Base-by-base conservation (phyloP, 2,329 filamentous ascomycete species). In the Scytalidium sp. region DNA sequence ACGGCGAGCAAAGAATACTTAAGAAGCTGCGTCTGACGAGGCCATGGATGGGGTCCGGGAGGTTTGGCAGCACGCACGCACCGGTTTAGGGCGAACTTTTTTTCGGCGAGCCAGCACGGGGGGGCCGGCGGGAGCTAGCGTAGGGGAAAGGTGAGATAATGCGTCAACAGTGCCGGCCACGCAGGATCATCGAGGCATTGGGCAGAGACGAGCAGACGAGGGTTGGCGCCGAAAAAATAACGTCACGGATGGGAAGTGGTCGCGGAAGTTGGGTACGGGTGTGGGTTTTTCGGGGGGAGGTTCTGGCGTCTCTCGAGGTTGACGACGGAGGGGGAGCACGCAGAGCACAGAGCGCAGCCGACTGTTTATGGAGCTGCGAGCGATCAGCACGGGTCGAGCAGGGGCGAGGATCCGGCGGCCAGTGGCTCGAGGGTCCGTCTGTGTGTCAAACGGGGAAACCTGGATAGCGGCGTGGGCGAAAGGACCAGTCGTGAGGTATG, bases 1-100 rank as follows among this genome's bases (percentile, higher is more conserved):
- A 27, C n/a, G 32, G 70, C 79, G 67, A 67, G 62, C 62, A 63
- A 68, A 72, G 75, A 72, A 73, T 64, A 67, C 47, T 64, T 56
- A 64, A 56, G 56, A 52, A 59, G 55, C 53, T 59, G 59, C 61
- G 51, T 53, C 59, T 61, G 55, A 53, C 57, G 59, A 66, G 65
- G 67, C 67, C 67, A 70, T 69, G 57, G 60, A 68, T 62, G 64
- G 58, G 32, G 11, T 36, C n/a, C n/a, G n/a, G n/a, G n/a, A n/a
- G n/a, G n/a, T n/a, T n/a, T n/a, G n/a, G n/a, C n/a, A n/a, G n/a
- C n/a, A n/a, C n/a, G n/a, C n/a, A n/a, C n/a, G n/a, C n/a, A n/a
- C n/a, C n/a, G n/a, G n/a, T n/a, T n/a, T n/a, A n/a, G n/a, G n/a
- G n/a, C n/a, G 57, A 60, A 58, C 61, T 63, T 62, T 55, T 60